Evolutionary conservation across 768 basidiomycete genomes (phyloP).

Genomic region (Trametes maxima): DNA sequence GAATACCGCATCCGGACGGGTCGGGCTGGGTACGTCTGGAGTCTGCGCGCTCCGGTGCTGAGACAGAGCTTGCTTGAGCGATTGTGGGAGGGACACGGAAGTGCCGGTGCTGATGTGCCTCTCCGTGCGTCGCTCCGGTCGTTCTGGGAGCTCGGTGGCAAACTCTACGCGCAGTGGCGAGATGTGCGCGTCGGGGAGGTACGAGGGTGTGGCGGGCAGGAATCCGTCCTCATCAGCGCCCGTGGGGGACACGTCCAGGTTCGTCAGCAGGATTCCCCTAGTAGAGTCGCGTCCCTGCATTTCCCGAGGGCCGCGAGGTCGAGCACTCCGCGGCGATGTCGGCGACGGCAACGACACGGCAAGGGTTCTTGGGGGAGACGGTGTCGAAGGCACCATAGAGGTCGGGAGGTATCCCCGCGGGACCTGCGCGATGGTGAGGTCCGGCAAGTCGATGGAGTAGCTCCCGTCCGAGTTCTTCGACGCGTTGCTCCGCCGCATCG

Average conservation of each 20-base stretch:
- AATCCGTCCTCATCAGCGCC: constrained; percentile 13
- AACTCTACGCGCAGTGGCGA: constrained; percentile 34
- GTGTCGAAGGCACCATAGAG: constrained; percentile 22
- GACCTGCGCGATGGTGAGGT: constrained; percentile 23
- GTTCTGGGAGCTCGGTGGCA: constrained; percentile 23
- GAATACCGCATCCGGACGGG: constrained; percentile 16
- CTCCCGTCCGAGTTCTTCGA: constrained; percentile 37
- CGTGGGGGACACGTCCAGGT: constrained; percentile 12
- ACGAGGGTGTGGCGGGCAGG: not conserved
- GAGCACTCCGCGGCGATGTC: constrained; percentile 27
- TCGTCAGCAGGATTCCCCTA: constrained; percentile 29
- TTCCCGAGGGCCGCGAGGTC: constrained; percentile 31
- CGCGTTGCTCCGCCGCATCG: constrained; percentile 24
- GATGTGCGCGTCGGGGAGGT: constrained; percentile 19
- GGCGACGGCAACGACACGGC: constrained; percentile 6
- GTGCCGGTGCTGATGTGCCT: constrained; percentile 24
- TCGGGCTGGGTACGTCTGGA: constrained; percentile 6
- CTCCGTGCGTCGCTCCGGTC: constrained; percentile 18
- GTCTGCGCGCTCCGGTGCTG: constrained; percentile 4
- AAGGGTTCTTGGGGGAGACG: constrained; percentile 21
- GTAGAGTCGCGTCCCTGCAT: constrained; percentile 29
- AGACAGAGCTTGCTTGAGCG: constrained; percentile 29
- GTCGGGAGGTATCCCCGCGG: constrained; percentile 26
- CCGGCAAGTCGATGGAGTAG: constrained; percentile 33
- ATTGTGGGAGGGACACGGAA: constrained; percentile 26